Evolutionary conservation across 176 grass and related monocot species (phyloP).

Genomic region (Phragmites australis): DNA sequence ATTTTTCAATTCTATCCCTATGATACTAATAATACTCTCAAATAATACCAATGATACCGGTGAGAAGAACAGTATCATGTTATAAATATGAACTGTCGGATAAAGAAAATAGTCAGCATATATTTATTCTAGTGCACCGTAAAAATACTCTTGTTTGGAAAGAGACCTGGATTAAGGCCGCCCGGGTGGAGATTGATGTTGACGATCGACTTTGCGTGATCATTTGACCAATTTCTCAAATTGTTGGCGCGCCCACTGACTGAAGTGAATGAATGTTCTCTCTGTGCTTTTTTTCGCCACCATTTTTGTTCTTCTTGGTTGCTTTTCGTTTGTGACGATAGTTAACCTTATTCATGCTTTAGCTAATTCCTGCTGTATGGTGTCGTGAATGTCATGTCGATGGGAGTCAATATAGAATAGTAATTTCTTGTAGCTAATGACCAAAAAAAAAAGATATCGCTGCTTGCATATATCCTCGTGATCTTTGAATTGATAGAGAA

Average conservation of each 20-base stretch:
- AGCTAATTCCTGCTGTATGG: not conserved
- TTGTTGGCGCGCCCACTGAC: not conserved
- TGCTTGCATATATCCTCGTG: not conserved
- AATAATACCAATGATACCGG: no score
- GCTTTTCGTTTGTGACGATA: not conserved
- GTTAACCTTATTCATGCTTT: not conserved
- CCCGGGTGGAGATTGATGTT: not conserved
- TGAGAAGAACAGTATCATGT: no score
- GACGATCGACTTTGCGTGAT: not conserved
- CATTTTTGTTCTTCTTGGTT: not conserved
- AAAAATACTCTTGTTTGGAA: no score
- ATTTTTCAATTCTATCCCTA: no score
- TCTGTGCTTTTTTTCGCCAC: not conserved
- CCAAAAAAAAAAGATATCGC: not conserved
- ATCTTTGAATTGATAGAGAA: not conserved
- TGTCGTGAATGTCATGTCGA: not conserved
- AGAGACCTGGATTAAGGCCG: not conserved
- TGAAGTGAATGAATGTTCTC: not conserved
- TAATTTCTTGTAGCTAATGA: not conserved
- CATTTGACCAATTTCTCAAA: not conserved
- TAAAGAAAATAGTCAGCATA: no score
- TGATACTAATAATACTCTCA: no score
- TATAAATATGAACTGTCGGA: no score
- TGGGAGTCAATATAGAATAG: not conserved
- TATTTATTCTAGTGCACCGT: no score